Conservation (phyloP, 768 basidiomycete genomes). For the Podaxis pistillaris region DNA sequence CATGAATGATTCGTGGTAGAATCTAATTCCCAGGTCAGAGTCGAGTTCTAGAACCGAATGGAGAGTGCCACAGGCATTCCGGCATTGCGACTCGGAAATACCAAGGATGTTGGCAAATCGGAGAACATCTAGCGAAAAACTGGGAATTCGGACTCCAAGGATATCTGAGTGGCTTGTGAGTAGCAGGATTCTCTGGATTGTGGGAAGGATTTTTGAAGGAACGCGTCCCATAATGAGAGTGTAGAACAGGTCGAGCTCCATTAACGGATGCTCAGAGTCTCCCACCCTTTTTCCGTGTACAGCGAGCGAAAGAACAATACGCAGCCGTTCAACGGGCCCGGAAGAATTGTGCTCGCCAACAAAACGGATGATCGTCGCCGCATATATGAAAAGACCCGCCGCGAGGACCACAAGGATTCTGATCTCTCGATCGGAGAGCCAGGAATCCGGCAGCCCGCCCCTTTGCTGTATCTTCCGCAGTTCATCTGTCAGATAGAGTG, state of each 20-base stretch:
- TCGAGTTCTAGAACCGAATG: not conserved
- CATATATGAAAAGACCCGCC: constrained; percentile 8
- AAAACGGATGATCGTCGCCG: constrained; percentile 10
- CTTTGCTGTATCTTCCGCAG: not conserved
- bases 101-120: not conserved
- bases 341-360: constrained; percentile 8
- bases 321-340: not conserved
- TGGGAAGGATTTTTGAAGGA: not conserved
- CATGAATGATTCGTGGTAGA: constrained; percentile 1
- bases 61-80: not conserved
- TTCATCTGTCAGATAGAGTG: constrained; percentile 10
- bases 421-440: constrained; percentile 6
- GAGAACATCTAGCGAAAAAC: not conserved
- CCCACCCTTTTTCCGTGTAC: not conserved
- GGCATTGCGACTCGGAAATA: not conserved
- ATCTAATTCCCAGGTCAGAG: not conserved
- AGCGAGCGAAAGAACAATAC: not conserved
- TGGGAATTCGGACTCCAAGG: not conserved
- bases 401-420: constrained; percentile 1
- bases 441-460: not conserved
- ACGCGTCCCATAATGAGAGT: not conserved
- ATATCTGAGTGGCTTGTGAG: not conserved
- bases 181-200: not conserved
- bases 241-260: not conserved
- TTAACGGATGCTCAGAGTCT: not conserved